Conservation (phyloP, 176 grass and related monocot species). For the Oryza officinalis region DNA sequence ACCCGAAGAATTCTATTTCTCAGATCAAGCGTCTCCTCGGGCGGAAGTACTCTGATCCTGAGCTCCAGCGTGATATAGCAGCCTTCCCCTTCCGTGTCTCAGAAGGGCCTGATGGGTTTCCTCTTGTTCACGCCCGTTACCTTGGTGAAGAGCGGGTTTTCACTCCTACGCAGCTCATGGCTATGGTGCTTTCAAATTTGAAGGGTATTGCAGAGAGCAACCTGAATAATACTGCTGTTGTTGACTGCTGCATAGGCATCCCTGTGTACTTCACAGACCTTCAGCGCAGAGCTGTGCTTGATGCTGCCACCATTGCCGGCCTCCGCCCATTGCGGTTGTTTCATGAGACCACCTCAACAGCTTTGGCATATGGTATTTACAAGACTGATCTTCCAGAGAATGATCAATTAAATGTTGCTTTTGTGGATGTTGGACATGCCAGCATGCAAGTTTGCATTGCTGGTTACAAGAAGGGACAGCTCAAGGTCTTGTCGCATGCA, state of each 20-base stretch:
- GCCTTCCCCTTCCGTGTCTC: conserved; percentile 64
- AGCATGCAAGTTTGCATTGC: conserved; percentile 85
- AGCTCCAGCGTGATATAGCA: conserved; percentile 68
- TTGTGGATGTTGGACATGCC: conserved; percentile 86
- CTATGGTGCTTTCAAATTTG: conserved; percentile 78
- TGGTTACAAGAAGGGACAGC: conserved; percentile 82
- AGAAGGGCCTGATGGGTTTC: conserved; percentile 67
- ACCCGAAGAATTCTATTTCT: conserved; percentile 86
- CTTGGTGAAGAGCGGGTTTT: conserved; percentile 60
- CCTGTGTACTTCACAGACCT: conserved; percentile 80
- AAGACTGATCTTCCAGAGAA: conserved; percentile 81
- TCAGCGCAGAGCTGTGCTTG: conserved; percentile 76
- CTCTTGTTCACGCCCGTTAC: conserved; percentile 69
- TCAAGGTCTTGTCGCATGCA: conserved; percentile 76
- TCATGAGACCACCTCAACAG: conserved; percentile 86
- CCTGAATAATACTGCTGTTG: conserved; percentile 58
- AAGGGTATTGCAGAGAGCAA: conserved; percentile 88
- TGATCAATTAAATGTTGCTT: conserved; percentile 80
- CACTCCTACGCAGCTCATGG: conserved; percentile 79
- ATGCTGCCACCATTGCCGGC: conserved; percentile 81
- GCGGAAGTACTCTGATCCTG: conserved; percentile 66
- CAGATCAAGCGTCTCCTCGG: conserved; percentile 89
- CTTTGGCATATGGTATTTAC: conserved; percentile 92
- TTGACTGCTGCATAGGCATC: conserved; percentile 90
- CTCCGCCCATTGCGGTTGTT: conserved; percentile 65